Conservation (phyloP, 139 green algal species). For the Chlamydomonas schloesseri region DNA sequence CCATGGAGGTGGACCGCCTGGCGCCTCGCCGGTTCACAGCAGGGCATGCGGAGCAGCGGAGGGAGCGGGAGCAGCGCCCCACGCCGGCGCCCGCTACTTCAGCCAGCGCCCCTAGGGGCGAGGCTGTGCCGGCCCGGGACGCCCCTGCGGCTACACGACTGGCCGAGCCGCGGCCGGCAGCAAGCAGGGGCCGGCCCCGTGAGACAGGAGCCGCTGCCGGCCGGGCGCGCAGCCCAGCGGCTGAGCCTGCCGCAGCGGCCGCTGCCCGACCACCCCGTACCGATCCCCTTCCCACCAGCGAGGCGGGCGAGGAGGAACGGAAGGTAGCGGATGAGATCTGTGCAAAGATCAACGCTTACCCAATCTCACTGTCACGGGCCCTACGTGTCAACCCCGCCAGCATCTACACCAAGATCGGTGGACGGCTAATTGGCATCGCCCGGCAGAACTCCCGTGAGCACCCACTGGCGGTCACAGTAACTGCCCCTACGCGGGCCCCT, state of each 20-base stretch:
- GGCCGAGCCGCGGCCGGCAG: no score
- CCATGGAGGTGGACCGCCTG: background rate
- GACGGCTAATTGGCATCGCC: background rate
- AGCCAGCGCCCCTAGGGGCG: no score
- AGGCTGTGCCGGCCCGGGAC: no score
- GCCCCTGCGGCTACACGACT: no score
- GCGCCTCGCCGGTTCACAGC: background rate
- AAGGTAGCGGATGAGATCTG: constrained; percentile 6
- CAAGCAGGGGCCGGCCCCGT: no score
- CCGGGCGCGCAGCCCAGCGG: no score
- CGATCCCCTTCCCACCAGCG: background rate
- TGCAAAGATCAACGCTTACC: background rate
- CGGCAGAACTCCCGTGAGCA: background rate
- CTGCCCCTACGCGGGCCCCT: no score
- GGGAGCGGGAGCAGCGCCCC: no score
- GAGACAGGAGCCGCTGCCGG: no score
- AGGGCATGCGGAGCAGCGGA: background rate
- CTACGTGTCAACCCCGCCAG: background rate
- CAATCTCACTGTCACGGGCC: background rate
- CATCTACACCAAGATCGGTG: background rate
- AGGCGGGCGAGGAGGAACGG: background rate
- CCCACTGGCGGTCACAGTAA: no score
- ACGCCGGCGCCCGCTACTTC: no score
- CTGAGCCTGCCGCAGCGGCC: background rate
- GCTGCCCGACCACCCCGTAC: background rate